Evolutionary conservation across 2,329 filamentous ascomycete genomes (phyloP).

Genomic region (Amesomyces nigricolor): DNA sequence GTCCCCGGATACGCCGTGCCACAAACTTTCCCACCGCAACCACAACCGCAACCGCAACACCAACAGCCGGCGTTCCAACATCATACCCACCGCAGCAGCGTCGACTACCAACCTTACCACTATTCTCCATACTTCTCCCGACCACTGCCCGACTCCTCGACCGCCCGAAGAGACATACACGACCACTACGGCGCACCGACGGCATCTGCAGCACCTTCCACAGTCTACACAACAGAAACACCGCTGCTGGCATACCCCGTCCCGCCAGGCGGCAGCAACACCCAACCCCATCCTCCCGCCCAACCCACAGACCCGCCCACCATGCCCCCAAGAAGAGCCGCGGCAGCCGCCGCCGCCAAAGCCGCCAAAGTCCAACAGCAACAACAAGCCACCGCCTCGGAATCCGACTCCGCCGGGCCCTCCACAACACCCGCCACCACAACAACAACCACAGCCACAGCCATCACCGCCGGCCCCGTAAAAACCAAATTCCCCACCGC

Average conservation of each 20-base stretch:
- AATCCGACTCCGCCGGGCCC: not conserved
- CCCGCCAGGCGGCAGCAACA: not conserved
- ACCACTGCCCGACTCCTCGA: conserved; percentile 29
- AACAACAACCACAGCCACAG: conserved; percentile 12
- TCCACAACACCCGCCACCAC: conserved; percentile 24
- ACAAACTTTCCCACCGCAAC: conserved; percentile 10
- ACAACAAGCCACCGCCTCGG: not conserved
- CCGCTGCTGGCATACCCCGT: not conserved
- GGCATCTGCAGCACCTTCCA: no score
- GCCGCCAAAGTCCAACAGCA: conserved; percentile 1
- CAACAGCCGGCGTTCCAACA: conserved; percentile 5
- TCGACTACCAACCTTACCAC: conserved; percentile 15
- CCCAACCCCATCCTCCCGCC: not conserved
- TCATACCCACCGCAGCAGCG: conserved; percentile 4
- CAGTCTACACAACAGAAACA: no score
- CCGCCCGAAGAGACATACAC: conserved; percentile 23
- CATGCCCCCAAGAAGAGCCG: conserved; percentile 17
- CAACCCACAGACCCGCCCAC: not conserved
- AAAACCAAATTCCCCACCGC: conserved; percentile 96
- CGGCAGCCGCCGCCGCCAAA: conserved; percentile 30
- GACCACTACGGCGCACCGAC: conserved; percentile 1
- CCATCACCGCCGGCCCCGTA: conserved; percentile 63
- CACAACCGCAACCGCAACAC: conserved; percentile 1
- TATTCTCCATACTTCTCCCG: conserved; percentile 29
- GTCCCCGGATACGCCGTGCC: conserved; percentile 16